Evolutionary conservation across 495 filamentous ascomycete species (phyloP), one percentile per base, ranked within the genome.

Genomic region (Lichina pygmaea): DNA sequence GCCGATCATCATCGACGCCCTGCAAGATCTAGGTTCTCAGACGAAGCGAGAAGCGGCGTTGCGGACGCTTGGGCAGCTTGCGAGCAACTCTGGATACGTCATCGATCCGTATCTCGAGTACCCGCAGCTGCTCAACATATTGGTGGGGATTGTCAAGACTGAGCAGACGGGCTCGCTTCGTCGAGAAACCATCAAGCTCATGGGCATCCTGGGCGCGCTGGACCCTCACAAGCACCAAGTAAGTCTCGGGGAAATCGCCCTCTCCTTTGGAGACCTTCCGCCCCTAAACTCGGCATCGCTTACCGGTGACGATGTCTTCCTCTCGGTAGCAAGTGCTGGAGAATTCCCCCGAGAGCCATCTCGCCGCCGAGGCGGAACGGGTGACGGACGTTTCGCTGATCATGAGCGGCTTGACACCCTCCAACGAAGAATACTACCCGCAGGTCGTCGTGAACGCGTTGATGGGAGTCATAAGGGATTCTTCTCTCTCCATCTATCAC

Each of bases 361-460:
- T 71, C 9, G 65, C 66, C 15, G 65, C 67, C 31, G 75, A 81
- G 54, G 66, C 72, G 7, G 70, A 80, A 48, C 64, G 65, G 31
- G 71, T 89, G 45, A 91, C 85, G 11, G 89, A 99, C 62, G 91
- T 99, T 43, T 85, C 84, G 11, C 66, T 99, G 16, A 93, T 99
- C 62, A 95, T 99, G 85, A 78, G 78, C 49, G 86, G 89, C 9
- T 69, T 93, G n/a, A 94, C 85, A 2, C 91, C 89, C 3, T 93
- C 84, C 0, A 89, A 82, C 48, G 91, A 99, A 53, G 89, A 99
- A 48, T 99, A 95, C 54, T 95, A 93, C 54, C 89, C 89, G 3
- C 95, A 91, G 0, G 85, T 99, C 15, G 91, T 94, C 38, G 93
- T 99, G 54, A 89, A 91, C 52, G 86, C 86, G 1, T 63, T 99